Conservation (phyloP, 345 rosid species). For the Laguncularia racemosa region DNA sequence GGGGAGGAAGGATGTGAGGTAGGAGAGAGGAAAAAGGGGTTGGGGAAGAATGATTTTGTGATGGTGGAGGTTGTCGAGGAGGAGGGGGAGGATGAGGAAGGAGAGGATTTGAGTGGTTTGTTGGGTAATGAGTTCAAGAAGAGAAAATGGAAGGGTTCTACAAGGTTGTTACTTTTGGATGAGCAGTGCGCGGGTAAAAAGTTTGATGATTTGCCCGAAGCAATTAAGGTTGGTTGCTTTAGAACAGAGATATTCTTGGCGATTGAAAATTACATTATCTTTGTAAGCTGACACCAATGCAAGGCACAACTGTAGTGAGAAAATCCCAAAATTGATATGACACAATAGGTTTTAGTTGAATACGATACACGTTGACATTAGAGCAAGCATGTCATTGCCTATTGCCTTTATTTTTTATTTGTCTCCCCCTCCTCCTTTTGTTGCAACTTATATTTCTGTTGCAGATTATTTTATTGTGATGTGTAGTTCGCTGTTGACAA, state of each 20-base stretch:
- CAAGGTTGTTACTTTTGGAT: conserved; percentile 86
- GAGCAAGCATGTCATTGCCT: too few relatives aligned
- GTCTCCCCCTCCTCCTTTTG: too few relatives aligned
- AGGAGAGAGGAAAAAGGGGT: conserved; percentile 21
- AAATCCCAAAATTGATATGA: too few relatives aligned
- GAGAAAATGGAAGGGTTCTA: conserved; percentile 70
- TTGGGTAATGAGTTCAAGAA: conserved; percentile 61
- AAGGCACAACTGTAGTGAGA: too few relatives aligned
- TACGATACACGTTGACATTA: too few relatives aligned
- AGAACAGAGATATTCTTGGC: neutral
- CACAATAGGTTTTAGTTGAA: too few relatives aligned
- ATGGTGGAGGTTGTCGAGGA: conserved; percentile 58
- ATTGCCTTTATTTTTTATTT: too few relatives aligned
- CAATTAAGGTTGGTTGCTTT: conserved; percentile 62
- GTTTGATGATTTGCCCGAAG: conserved; percentile 65
- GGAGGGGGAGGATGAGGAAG: conserved; percentile 19
- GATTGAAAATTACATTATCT: neutral
- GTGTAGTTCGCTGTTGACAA: too few relatives aligned
- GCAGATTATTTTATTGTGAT: too few relatives aligned
- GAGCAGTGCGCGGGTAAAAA: conserved; percentile 44
- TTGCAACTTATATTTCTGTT: too few relatives aligned
- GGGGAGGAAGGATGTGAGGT: conserved; percentile 13
- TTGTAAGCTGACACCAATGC: neutral
- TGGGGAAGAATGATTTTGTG: conserved; percentile 33
- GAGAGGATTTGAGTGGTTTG: conserved; percentile 53